A percentile compares a stretch with the other conserved stretches of the same genome.
Evolutionary conservation across 768 basidiomycete species (phyloP).

Genomic region (Russula brevipes): DNA sequence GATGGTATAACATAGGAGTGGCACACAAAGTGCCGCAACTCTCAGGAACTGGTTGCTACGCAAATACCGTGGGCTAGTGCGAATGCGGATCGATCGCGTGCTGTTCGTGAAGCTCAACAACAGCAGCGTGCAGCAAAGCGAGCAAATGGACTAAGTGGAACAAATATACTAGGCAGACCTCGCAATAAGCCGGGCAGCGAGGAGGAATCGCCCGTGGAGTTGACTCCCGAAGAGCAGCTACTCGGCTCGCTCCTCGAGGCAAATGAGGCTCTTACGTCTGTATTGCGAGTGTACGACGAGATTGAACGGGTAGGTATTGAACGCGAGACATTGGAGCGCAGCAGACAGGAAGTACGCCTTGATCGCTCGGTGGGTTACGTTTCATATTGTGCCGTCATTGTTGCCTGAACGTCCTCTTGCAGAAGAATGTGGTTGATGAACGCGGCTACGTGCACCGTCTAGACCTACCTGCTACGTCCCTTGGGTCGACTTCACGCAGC

Average conservation of each 20-base stretch:
- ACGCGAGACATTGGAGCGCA: conserved; percentile 61
- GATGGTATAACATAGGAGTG: conserved; percentile 62
- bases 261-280: conserved; percentile 64
- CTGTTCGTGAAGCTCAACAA: conserved; percentile 22
- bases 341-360: conserved; percentile 61
- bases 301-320: conserved; percentile 59
- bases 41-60: conserved; percentile 78
- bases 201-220: conserved; percentile 34
- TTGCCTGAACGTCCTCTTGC: conserved; percentile 17
- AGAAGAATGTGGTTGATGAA: conserved; percentile 39
- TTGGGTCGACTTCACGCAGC: conserved; percentile 40
- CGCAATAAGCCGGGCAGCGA: conserved; percentile 10
- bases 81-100: conserved; percentile 67
- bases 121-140: conserved; percentile 16
- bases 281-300: conserved; percentile 72
- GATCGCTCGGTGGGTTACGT: conserved; percentile 53
- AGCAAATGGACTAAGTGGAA: conserved; percentile 8
- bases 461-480: conserved; percentile 29
- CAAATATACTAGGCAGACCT: not conserved
- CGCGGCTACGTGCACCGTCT: conserved; percentile 29
- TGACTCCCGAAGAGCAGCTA: conserved; percentile 70
- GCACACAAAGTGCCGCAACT: conserved; percentile 67
- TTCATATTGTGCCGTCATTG: not conserved
- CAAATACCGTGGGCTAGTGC: conserved; percentile 92
- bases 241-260: conserved; percentile 68